Evolutionary conservation across 176 grass and related monocot species (phyloP).

Genomic region (Oryza coarctata): DNA sequence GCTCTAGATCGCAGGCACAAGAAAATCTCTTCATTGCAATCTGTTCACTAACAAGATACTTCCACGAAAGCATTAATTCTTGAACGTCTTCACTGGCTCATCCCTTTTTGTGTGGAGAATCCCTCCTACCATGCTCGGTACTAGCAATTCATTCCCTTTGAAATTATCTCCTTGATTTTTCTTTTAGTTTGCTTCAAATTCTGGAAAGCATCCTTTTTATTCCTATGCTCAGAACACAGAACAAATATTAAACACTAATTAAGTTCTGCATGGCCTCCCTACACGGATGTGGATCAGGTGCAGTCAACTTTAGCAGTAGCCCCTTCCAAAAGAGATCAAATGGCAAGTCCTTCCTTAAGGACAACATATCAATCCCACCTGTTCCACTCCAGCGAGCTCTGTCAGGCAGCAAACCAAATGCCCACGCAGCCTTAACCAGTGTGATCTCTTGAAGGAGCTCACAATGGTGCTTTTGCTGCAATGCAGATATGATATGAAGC

Average conservation of each 20-base stretch:
- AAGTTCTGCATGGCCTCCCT: not conserved
- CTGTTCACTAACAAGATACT: not conserved
- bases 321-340: too few species aligned
- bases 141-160: not conserved
- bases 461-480: not conserved
- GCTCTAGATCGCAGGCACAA: slow-evolving; percentile 4
- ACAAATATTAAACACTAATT: slow-evolving; percentile 3
- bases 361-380: too few species aligned
- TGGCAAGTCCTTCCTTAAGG: too few species aligned
- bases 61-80: not conserved
- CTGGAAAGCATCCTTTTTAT: too few species aligned
- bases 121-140: not conserved
- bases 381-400: not conserved
- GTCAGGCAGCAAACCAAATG: not conserved
- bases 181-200: not conserved
- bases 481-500: not conserved
- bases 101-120: not conserved
- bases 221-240: not conserved
- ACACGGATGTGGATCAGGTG: not conserved
- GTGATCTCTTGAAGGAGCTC: not conserved
- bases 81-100: not conserved
- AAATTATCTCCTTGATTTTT: not conserved
- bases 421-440: not conserved
- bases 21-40: not conserved
- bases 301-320: not conserved